Conservation (phyloP, 805 yeast species). For the Spathaspora passalidarum region DNA sequence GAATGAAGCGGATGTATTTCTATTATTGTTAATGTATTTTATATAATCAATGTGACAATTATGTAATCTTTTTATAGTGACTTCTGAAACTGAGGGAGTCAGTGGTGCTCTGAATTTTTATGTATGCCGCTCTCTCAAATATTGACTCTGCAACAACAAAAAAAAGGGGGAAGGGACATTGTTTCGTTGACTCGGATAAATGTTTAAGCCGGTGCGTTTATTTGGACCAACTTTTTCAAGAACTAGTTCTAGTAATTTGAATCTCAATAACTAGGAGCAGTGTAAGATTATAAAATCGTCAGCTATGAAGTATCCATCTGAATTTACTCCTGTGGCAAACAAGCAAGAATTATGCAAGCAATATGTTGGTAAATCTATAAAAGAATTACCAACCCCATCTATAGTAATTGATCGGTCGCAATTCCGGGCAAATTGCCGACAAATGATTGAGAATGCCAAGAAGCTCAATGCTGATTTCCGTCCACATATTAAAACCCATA, state of each 20-base stretch:
- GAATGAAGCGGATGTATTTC: not conserved
- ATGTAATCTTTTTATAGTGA: too few species aligned
- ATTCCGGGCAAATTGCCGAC: conserved; percentile 43
- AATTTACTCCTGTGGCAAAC: conserved; percentile 32
- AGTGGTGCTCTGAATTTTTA: too few species aligned
- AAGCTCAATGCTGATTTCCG: conserved; percentile 48
- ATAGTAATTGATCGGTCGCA: conserved; percentile 44
- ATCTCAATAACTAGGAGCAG: too few species aligned
- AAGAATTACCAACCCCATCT: conserved; percentile 59
- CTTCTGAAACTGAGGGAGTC: too few species aligned
- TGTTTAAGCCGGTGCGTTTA: too few species aligned
- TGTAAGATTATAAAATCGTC: too few species aligned
- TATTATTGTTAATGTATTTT: not conserved
- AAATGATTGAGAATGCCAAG: conserved; percentile 47
- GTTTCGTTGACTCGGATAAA: too few species aligned
- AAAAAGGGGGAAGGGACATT: too few species aligned
- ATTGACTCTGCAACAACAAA: too few species aligned
- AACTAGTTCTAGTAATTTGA: too few species aligned
- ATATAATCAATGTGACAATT: not conserved
- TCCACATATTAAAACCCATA: conserved; percentile 76
- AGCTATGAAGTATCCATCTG: conserved; percentile 4
- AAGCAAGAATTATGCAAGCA: conserved; percentile 33
- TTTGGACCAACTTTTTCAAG: too few species aligned
- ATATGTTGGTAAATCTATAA: conserved; percentile 42
- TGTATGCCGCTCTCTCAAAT: too few species aligned